Evolutionary conservation across 2,329 filamentous ascomycete species (phyloP).

Genomic region (Cladosporium austrohemisphaericum): DNA sequence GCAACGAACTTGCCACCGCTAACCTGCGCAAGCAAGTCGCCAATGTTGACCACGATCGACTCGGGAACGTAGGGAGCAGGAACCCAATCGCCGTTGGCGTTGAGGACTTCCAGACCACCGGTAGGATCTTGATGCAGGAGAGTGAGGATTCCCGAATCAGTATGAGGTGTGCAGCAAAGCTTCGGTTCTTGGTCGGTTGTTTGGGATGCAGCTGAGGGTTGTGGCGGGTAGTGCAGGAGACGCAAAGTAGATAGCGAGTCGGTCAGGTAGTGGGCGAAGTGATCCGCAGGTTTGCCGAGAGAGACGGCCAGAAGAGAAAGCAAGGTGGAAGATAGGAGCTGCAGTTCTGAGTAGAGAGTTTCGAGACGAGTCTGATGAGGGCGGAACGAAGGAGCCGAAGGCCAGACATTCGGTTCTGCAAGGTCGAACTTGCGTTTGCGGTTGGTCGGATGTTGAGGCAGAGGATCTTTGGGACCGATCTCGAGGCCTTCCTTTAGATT

Average conservation of each 20-base stretch:
- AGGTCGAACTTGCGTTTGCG: slow-evolving; percentile 35
- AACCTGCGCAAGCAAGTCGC: slow-evolving; percentile 42
- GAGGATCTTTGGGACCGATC: slow-evolving; percentile 34
- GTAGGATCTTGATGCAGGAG: slow-evolving; percentile 47
- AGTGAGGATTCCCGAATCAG: slow-evolving; percentile 47
- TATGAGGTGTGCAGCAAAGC: slow-evolving; percentile 39
- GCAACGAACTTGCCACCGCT: slow-evolving; percentile 44
- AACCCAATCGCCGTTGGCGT: slow-evolving; percentile 41
- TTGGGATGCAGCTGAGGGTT: slow-evolving; percentile 18
- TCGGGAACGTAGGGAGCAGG: slow-evolving; percentile 40
- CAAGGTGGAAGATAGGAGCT: slow-evolving; percentile 37
- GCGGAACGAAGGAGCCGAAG: slow-evolving; percentile 24
- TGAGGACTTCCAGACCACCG: slow-evolving; percentile 46
- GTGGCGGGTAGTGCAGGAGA: slow-evolving; percentile 44
- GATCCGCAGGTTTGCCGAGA: slow-evolving; percentile 36
- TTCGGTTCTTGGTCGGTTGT: slow-evolving; percentile 18
- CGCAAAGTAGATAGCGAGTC: slow-evolving; percentile 44
- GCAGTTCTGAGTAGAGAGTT: slow-evolving; percentile 39
- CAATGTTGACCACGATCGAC: slow-evolving; percentile 45
- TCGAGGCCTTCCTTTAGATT: slow-evolving; percentile 50
- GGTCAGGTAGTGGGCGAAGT: slow-evolving; percentile 41
- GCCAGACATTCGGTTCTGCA: slow-evolving; percentile 43
- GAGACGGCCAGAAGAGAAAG: slow-evolving; percentile 40
- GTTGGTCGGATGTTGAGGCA: slow-evolving; percentile 11
- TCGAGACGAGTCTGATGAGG: slow-evolving; percentile 30